phyloP scores from a whole-genome alignment of 208 protist genomes.

The Porcisia deanei region DNA sequence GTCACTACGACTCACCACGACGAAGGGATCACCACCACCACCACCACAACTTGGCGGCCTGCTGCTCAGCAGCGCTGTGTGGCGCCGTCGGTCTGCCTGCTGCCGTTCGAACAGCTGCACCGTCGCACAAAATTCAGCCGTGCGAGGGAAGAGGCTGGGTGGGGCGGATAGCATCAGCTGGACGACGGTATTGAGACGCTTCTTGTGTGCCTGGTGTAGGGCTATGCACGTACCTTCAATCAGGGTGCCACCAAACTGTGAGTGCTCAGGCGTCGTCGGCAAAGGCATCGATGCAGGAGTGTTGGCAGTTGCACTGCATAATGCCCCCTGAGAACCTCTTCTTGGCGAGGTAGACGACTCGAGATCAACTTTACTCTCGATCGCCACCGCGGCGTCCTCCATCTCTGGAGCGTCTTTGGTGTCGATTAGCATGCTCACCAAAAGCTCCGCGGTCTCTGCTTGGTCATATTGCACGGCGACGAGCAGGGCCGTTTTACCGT shows the following conservation, averaged over 20 bases:
- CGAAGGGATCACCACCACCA: neutral
- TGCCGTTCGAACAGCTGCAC: conserved; percentile 27
- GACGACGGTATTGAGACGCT: conserved; percentile 56
- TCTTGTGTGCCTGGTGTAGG: conserved; percentile 50
- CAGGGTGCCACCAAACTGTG: conserved; percentile 47
- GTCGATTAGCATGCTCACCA: conserved; percentile 46
- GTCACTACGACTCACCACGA: neutral
- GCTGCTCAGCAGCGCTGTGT: neutral
- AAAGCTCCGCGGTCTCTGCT: conserved; percentile 58
- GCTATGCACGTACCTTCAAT: conserved; percentile 74
- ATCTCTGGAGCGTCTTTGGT: neutral
- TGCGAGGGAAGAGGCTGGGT: conserved; percentile 32
- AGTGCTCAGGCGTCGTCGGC: neutral
- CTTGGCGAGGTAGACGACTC: neutral
- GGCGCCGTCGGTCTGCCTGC: neutral
- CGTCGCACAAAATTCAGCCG: conserved; percentile 27
- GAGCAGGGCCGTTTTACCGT: conserved; percentile 69
- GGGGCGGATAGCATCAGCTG: conserved; percentile 59
- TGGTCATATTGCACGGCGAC: conserved; percentile 63
- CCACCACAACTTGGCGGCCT: neutral
- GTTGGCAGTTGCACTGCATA: neutral
- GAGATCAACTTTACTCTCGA: neutral
- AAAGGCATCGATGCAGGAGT: conserved; percentile 2
- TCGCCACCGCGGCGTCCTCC: neutral
- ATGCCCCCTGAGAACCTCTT: neutral